A percentile compares a stretch with the other conserved stretches of the same genome.
phyloP scores from a whole-genome alignment of 2,329 filamentous ascomycete genomes.

The Bimuria novae-zelandiae region DNA sequence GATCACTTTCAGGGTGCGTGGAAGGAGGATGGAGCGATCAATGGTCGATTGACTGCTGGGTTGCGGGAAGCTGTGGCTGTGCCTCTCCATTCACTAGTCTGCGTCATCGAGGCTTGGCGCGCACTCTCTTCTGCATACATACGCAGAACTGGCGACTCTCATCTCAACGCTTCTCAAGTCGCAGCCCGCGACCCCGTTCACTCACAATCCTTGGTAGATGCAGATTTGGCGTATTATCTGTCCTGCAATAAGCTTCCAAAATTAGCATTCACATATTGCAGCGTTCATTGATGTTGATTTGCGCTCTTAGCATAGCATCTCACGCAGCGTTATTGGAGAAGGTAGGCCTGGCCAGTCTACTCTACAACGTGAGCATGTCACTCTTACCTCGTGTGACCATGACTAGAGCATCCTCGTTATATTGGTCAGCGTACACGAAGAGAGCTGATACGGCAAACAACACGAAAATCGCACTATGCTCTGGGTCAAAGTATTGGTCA shows the following conservation, averaged over 20 bases:
- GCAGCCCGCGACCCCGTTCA: not conserved
- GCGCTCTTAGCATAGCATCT: not conserved
- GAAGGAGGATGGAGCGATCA: not conserved
- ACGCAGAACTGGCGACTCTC: not conserved
- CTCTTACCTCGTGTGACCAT: not conserved
- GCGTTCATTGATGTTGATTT: conserved; percentile 1
- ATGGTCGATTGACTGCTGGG: not conserved
- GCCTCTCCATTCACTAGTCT: not conserved
- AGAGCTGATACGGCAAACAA: conserved; percentile 2
- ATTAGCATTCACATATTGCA: not conserved
- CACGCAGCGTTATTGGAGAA: not conserved
- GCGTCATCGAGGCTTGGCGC: conserved; percentile 4
- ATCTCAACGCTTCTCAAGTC: not conserved
- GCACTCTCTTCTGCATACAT: not conserved
- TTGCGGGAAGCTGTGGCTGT: not conserved
- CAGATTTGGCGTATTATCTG: not conserved
- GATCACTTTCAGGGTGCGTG: too few relatives aligned
- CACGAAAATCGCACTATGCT: not conserved
- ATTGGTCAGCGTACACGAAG: conserved; percentile 6
- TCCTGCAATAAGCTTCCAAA: not conserved
- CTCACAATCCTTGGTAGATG: not conserved
- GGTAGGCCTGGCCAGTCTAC: not conserved
- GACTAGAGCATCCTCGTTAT: not conserved
- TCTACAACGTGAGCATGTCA: not conserved
- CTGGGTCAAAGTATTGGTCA: not conserved